Evolutionary conservation across 768 basidiomycete genomes (phyloP), one percentile per base, ranked within the genome.

Genomic region (Tubosaeta brunneosetosa): DNA sequence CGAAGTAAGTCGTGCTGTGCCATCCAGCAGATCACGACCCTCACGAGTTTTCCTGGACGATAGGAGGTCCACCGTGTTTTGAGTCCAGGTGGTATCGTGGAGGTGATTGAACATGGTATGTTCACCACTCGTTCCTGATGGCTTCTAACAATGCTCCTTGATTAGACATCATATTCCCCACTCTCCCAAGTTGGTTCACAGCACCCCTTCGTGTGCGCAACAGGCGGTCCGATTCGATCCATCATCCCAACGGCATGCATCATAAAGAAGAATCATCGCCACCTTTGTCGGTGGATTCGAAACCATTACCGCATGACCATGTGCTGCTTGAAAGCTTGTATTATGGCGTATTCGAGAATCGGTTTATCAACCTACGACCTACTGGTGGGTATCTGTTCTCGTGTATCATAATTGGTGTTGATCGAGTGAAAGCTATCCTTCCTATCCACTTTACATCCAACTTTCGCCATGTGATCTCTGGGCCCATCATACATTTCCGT

Each of bases 181-280:
- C 70, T 4, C 75, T 91, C 34, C 87, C 88, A 19, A 78, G 77
- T 34, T 90, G 87, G 86, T 91, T 88, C 60, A 89, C 88, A 2
- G 73, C 77, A 36, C 84, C 86, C 9, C 75, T 89, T 48, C 81
- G 85, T 27, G 73, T 73, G 27, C 79, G 74, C 60, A 71, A 78
- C 19, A 66, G 73, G 55, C 73, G 77, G 46, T 64, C 75, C 50
- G 67, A 78, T 38, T 78, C 83, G 37, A 71, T 79, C 40, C 75
- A 81, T 57, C 72, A 76, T 59, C 76, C 83, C 31, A 76, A 81
- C 47, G 77, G 75, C 32, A 66, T 74, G 34, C 72, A 71, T 49
- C 58, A 58, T 14, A 71, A 68, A 37, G 66, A 57, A 33, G 48
- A 59, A 13, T 65, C 72, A 51, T 66, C 71, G 41, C 66, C 71